Percentiles rank a stretch among this genome's conserved stretches.
Evolutionary conservation across 805 yeast genomes (phyloP).

Genomic region (Saccharomycopsis babjevae): DNA sequence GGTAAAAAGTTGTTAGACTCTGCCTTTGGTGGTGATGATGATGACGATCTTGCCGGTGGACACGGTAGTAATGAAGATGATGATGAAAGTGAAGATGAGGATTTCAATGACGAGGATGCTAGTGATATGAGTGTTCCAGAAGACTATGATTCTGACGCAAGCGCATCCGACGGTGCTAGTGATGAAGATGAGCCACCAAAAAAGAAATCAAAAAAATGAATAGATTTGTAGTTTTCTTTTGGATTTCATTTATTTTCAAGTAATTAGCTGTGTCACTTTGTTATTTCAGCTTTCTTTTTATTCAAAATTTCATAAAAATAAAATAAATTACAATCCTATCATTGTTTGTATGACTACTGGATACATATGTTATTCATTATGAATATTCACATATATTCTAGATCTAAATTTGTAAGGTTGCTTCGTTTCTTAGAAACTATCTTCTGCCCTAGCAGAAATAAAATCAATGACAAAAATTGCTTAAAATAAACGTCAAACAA

Average conservation of each 20-base stretch:
- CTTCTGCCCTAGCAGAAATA: no score
- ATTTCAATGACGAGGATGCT: slow-evolving; percentile 40
- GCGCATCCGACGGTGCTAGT: slow-evolving; percentile 1
- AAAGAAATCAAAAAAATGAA: slow-evolving; percentile 13
- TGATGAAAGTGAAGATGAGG: slow-evolving; percentile 77
- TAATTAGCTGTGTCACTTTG: background rate
- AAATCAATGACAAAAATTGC: no score
- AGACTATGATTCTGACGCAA: slow-evolving; percentile 16
- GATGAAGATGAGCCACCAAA: slow-evolving; percentile 10
- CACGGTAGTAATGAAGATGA: slow-evolving; percentile 36
- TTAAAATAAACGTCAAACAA: no score
- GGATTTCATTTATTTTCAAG: background rate
- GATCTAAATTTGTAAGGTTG: no score
- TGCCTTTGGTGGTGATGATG: slow-evolving; percentile 57
- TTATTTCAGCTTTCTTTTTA: background rate
- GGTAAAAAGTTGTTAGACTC: slow-evolving; percentile 74
- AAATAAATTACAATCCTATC: no score
- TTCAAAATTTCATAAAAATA: background rate
- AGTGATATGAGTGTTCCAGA: slow-evolving; percentile 18
- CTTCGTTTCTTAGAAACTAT: no score
- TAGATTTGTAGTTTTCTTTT: background rate
- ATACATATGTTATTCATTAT: no score
- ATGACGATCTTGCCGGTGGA: slow-evolving; percentile 51
- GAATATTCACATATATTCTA: no score
- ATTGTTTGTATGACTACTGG: no score